These are phyloP conservation scores for Chrysoporthe austroafricana DNA, from an alignment of 2,329 filamentous ascomycete genomes.

Conservation along the genomic window DNA sequence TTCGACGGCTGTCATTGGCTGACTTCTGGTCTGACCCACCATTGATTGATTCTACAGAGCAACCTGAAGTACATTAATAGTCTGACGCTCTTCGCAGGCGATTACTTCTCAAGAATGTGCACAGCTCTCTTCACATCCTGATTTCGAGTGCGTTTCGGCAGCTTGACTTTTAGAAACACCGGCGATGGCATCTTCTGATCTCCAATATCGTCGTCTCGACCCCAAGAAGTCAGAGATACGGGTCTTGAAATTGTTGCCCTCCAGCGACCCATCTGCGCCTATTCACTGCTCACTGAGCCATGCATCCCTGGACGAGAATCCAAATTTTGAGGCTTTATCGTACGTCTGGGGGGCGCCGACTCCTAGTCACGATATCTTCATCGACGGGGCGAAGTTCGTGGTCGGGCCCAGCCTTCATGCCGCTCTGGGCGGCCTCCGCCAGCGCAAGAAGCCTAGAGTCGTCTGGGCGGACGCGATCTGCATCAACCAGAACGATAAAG, in stretches of 20 bases:
- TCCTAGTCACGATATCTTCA: background rate
- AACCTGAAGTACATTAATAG: background rate
- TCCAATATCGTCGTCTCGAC: slow-evolving; percentile 3
- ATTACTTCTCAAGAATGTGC: background rate
- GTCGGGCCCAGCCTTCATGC: background rate
- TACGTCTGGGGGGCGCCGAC: slow-evolving; percentile 13
- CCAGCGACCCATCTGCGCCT: background rate
- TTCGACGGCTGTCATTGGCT: background rate
- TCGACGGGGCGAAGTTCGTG: background rate
- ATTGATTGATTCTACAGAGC: background rate
- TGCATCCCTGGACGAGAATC: background rate
- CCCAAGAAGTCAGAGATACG: slow-evolving; percentile 1
- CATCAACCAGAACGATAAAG: slow-evolving; percentile 10
- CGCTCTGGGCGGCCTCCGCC: background rate
- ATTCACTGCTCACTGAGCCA: slow-evolving; percentile 4
- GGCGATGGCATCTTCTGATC: background rate
- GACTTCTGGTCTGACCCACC: background rate
- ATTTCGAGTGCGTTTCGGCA: background rate
- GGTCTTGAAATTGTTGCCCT: background rate
- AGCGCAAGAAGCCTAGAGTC: background rate
- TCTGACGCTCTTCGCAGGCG: background rate
- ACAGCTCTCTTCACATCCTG: background rate
- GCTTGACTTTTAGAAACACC: no score
- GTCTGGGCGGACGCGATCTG: slow-evolving; percentile 38
- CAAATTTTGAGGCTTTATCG: slow-evolving; percentile 12